Conservation (phyloP, 257 asterid genomes). For the Sherardia arvensis region DNA sequence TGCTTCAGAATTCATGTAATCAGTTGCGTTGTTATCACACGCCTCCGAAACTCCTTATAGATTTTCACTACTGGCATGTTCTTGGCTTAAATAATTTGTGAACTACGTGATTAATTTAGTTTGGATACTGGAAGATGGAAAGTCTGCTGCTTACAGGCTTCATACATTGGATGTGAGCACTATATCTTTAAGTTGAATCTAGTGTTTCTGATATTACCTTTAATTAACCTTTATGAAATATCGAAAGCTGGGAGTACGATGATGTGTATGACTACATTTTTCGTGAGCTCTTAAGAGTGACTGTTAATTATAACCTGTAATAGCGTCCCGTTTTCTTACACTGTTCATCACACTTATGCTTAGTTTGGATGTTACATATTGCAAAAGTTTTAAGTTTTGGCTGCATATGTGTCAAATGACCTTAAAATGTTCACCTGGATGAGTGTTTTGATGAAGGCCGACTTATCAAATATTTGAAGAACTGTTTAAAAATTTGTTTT, state of each 20-base stretch:
- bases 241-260: too few species aligned
- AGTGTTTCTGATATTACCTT: too few species aligned
- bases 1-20: neutral
- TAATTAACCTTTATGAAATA: too few species aligned
- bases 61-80: neutral
- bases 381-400: neutral
- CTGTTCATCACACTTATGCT: neutral
- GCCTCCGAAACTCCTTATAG: too few species aligned
- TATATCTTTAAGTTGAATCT: neutral
- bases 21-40: neutral
- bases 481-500: neutral
- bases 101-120: neutral
- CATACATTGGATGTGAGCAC: neutral
- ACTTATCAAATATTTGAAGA: neutral
- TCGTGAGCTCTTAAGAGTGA: neutral
- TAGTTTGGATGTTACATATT: neutral
- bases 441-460: neutral
- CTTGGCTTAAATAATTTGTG: neutral
- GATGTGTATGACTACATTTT: too few species aligned
- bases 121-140: neutral
- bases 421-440: neutral
- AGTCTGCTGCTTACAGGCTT: neutral
- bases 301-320: neutral
- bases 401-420: neutral
- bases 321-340: neutral